phyloP scores from a whole-genome alignment of 495 filamentous ascomycete genomes.

The Tuber microsphaerosporum region DNA sequence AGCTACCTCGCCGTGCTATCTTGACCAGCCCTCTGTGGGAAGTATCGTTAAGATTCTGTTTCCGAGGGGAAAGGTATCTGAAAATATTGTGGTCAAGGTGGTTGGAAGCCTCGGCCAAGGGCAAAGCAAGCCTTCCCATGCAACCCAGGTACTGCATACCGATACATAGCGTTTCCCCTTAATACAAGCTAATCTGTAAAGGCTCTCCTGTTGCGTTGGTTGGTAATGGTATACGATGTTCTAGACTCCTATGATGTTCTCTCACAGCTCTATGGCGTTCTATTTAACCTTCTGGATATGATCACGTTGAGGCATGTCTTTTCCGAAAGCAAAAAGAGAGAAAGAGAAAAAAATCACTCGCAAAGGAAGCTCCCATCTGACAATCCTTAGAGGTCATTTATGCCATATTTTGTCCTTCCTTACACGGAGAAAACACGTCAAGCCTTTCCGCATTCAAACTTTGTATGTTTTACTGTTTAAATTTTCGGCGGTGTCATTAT shows the following conservation, averaged over 20 bases:
- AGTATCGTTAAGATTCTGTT: slow-evolving; percentile 68
- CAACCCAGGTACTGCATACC: slow-evolving; percentile 49
- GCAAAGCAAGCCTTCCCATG: slow-evolving; percentile 64
- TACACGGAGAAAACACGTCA: slow-evolving; percentile 80
- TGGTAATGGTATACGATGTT: slow-evolving; percentile 68
- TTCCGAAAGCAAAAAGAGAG: not conserved
- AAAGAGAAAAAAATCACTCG: not conserved
- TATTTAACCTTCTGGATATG: slow-evolving; percentile 81
- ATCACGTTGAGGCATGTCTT: slow-evolving; percentile 57
- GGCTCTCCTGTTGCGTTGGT: slow-evolving; percentile 66
- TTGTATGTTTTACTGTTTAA: slow-evolving; percentile 53
- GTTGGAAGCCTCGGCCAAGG: slow-evolving; percentile 72
- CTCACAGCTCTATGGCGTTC: slow-evolving; percentile 63
- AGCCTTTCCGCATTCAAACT: slow-evolving; percentile 73
- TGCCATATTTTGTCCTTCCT: slow-evolving; percentile 79
- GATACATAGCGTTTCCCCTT: not conserved
- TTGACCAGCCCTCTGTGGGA: slow-evolving; percentile 67
- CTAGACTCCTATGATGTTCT: slow-evolving; percentile 60
- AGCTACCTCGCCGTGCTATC: slow-evolving; percentile 54
- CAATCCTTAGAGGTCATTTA: slow-evolving; percentile 49
- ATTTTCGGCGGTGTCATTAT: slow-evolving; percentile 9
- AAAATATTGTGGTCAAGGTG: slow-evolving; percentile 57
- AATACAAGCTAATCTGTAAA: slow-evolving; percentile 34
- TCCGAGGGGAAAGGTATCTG: slow-evolving; percentile 57
- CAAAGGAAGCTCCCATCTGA: slow-evolving; percentile 40